These are phyloP conservation scores for Amaranthus cruentus DNA, from an alignment of 148 eudicot species.

Conservation along the genomic window DNA sequence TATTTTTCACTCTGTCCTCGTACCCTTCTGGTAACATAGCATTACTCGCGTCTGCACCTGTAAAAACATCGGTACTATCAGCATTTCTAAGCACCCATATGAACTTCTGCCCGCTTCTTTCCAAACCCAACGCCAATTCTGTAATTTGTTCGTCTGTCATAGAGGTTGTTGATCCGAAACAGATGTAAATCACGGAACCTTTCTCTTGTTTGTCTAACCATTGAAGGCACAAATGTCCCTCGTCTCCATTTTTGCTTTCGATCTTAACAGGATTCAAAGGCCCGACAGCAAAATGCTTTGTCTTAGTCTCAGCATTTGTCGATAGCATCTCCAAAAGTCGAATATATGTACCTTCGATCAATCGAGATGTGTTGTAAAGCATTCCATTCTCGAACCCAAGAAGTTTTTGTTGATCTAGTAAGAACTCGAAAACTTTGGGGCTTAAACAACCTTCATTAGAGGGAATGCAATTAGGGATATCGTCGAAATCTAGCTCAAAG, in stretches of 20 bases:
- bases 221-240: slow-evolving; percentile 29
- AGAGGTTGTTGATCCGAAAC: slow-evolving; percentile 58
- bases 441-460: slow-evolving; percentile 35
- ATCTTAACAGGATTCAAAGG: slow-evolving; percentile 36
- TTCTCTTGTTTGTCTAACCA: slow-evolving; percentile 59
- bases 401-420: slow-evolving; percentile 16
- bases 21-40: slow-evolving; percentile 43
- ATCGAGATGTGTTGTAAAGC: slow-evolving; percentile 35
- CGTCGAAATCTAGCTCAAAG: slow-evolving; percentile 9
- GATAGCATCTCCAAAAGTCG: slow-evolving; percentile 27
- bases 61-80: slow-evolving; percentile 17
- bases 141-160: slow-evolving; percentile 35
- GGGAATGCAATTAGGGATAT: slow-evolving; percentile 18
- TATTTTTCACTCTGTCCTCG: slow-evolving; percentile 39
- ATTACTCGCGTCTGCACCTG: slow-evolving; percentile 14
- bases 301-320: slow-evolving; percentile 12
- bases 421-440: slow-evolving; percentile 25
- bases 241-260: background rate
- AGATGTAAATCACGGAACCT: slow-evolving; percentile 52
- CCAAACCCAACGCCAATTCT: slow-evolving; percentile 59
- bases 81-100: slow-evolving; percentile 57
- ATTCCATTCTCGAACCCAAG: slow-evolving; percentile 30
- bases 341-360: slow-evolving; percentile 41
- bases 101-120: slow-evolving; percentile 48
- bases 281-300: slow-evolving; percentile 41